These are phyloP conservation scores for Mesembryanthemum crystallinum DNA, from an alignment of 148 eudicot genomes.

Conservation along the genomic window DNA sequence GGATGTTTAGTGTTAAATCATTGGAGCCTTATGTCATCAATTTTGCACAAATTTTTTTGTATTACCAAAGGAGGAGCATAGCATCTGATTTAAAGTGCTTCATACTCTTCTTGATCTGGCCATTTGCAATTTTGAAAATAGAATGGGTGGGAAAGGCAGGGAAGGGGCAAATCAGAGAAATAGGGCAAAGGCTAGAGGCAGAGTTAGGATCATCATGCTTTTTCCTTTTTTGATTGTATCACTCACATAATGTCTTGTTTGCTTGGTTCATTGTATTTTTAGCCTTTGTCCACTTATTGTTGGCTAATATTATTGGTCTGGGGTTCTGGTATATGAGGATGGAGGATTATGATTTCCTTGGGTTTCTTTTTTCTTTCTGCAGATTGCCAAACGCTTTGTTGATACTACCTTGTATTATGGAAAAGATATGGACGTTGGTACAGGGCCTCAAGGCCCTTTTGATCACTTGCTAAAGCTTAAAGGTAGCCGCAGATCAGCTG, in stretches of 20 bases:
- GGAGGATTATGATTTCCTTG: not conserved
- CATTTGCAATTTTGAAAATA: not conserved
- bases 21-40: not conserved
- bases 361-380: slow-evolving; percentile 13
- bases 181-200: not conserved
- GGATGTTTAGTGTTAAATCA: not conserved
- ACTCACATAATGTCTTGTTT: not conserved
- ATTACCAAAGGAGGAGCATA: not conserved
- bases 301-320: not conserved
- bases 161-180: not conserved
- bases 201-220: not conserved
- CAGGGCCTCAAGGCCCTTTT: slow-evolving; percentile 81
- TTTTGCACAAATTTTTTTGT: slow-evolving; percentile 6
- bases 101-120: too few species aligned
- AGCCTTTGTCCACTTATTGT: not conserved
- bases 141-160: not conserved
- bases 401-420: slow-evolving; percentile 76
- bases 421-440: slow-evolving; percentile 70
- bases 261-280: not conserved
- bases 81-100: not conserved
- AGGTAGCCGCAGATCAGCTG: slow-evolving; percentile 31
- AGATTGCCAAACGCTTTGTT: slow-evolving; percentile 84
- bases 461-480: slow-evolving; percentile 80
- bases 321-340: not conserved
- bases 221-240: not conserved